Percentiles rank a stretch among this genome's conserved stretches.
These are phyloP conservation scores for Prunus salicina DNA, from an alignment of 306 rosid genomes.

Conservation along the genomic window DNA sequence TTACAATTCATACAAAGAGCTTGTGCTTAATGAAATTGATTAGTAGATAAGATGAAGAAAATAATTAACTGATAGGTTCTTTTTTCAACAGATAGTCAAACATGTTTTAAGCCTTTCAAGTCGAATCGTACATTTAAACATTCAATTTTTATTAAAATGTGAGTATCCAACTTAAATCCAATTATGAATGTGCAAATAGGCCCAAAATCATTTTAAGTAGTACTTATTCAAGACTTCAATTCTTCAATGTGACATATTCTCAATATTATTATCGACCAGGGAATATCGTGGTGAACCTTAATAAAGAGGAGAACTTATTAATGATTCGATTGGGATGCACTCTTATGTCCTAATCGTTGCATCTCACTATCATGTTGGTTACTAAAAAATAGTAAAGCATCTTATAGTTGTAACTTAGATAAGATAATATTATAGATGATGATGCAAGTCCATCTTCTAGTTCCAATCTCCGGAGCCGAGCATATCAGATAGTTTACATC, in stretches of 20 bases:
- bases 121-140: background rate
- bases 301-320: background rate
- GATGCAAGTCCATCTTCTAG: background rate
- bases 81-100: background rate
- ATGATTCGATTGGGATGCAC: background rate
- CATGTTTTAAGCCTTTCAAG: background rate
- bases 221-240: no score
- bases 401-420: background rate
- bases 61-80: no score
- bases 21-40: background rate
- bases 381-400: background rate
- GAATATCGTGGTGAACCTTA: background rate
- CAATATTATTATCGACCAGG: no score
- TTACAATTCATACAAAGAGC: background rate
- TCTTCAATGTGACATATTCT: no score
- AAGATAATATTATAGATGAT: background rate
- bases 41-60: background rate
- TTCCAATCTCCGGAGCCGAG: background rate
- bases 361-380: background rate
- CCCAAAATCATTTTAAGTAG: no score
- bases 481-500: background rate
- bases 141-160: background rate
- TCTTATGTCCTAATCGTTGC: background rate
- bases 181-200: no score
- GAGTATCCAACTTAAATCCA: no score